A percentile compares a stretch with the other conserved stretches of the same genome.
Evolutionary conservation across 805 yeast genomes (phyloP).

Genomic region (Henningerozyma blattae): DNA sequence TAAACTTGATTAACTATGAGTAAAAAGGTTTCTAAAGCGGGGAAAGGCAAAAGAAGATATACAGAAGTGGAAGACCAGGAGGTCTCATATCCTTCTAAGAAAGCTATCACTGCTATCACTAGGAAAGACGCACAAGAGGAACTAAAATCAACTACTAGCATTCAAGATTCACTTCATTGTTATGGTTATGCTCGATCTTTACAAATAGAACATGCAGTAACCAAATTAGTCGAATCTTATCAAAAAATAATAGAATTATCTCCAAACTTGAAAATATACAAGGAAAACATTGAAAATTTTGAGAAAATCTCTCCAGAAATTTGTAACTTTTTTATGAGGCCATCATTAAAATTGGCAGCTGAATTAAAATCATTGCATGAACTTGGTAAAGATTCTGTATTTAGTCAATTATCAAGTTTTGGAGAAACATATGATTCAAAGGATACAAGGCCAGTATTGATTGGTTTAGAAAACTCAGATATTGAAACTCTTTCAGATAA

Average conservation of each 20-base stretch:
- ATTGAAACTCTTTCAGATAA: constrained; percentile 9
- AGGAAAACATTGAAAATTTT: constrained; percentile 22
- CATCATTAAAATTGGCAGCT: constrained; percentile 48
- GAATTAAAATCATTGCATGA: constrained; percentile 43
- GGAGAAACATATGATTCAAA: constrained; percentile 15
- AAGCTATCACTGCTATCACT: too few relatives aligned
- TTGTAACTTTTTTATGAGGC: constrained; percentile 37
- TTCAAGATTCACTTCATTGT: too few relatives aligned
- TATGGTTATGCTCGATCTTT: constrained; percentile 19
- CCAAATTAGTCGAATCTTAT: constrained; percentile 40
- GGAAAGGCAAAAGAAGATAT: too few relatives aligned
- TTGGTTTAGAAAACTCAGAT: constrained; percentile 10
- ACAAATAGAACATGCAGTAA: constrained; percentile 42
- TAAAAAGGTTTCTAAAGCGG: too few relatives aligned
- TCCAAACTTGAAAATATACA: constrained; percentile 37
- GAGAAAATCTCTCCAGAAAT: constrained; percentile 29
- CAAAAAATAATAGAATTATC: constrained; percentile 41
- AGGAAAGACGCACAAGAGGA: too few relatives aligned
- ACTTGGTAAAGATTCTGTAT: constrained; percentile 35
- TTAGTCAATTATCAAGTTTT: constrained; percentile 42
- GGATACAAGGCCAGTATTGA: constrained; percentile 10
- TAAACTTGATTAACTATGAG: too few relatives aligned
- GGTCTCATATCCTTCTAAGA: constrained; percentile 1
- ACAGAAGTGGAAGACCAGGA: constrained; percentile 1
- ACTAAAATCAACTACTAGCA: too few relatives aligned